Conservation (phyloP, 2,329 filamentous ascomycete species). For the Diaporthe destruens region DNA sequence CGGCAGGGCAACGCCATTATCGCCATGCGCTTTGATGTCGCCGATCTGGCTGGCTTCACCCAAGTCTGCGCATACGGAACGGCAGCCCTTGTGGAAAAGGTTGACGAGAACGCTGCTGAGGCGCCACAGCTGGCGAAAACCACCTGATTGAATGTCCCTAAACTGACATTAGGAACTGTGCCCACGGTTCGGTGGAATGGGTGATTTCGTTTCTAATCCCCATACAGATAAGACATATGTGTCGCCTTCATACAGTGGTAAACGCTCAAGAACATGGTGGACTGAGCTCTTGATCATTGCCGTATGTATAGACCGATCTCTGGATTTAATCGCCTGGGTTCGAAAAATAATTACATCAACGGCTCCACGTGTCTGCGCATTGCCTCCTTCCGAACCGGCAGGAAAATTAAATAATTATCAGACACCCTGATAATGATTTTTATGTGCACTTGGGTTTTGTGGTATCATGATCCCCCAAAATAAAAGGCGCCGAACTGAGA, state of each 20-base stretch:
- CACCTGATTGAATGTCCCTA: neutral
- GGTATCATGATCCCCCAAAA: neutral
- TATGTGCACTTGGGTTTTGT: too few relatives aligned
- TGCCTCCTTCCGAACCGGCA: too few relatives aligned
- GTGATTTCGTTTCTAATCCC: too few relatives aligned
- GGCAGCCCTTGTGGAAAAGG: constrained; percentile 68
- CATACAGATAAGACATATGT: too few relatives aligned
- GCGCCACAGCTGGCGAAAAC: constrained; percentile 46
- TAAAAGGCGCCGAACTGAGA: too few relatives aligned
- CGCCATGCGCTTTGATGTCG: constrained; percentile 69
- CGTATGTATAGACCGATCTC: neutral
- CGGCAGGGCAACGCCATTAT: constrained; percentile 72
- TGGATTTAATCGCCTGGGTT: neutral
- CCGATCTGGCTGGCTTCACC: constrained; percentile 66
- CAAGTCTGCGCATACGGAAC: constrained; percentile 73
- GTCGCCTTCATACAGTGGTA: too few relatives aligned
- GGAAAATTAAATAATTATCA: neutral
- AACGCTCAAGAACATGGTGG: too few relatives aligned
- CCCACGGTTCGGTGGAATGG: too few relatives aligned
- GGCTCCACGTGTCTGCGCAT: too few relatives aligned
- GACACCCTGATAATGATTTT: neutral
- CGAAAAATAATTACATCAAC: neutral
- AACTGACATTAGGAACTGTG: neutral
- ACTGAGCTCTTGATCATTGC: too few relatives aligned
- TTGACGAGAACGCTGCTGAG: constrained; percentile 52